Evolutionary conservation across 2,329 filamentous ascomycete species (phyloP).

Genomic region (Curvularia verruculosa): DNA sequence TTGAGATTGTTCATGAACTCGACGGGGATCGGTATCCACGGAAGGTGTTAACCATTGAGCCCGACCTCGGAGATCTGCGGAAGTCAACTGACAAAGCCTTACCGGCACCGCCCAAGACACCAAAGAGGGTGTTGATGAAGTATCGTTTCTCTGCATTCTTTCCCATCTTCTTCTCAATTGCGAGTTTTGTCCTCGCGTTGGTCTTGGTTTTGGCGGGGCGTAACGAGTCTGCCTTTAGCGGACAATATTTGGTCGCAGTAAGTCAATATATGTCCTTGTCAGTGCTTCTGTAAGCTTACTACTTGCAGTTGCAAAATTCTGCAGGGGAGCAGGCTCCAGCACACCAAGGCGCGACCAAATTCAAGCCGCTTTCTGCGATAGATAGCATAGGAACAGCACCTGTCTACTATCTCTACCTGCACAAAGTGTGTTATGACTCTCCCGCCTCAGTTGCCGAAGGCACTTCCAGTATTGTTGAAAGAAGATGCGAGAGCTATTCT

Average conservation of each 20-base stretch:
- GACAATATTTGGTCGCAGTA: conserved; percentile 29
- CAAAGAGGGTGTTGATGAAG: conserved; percentile 27
- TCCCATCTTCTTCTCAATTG: conserved; percentile 17
- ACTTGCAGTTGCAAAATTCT: background rate
- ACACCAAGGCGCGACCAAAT: background rate
- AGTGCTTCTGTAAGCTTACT: background rate
- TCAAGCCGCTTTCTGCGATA: no score
- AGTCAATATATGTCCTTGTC: background rate
- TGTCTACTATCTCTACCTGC: conserved; percentile 9
- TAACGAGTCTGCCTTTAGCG: conserved; percentile 16
- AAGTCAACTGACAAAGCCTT: conserved; percentile 28
- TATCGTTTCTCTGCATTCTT: conserved; percentile 30
- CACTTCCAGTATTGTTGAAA: background rate
- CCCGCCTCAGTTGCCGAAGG: background rate
- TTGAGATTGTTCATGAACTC: conserved; percentile 5
- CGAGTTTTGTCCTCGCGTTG: conserved; percentile 24
- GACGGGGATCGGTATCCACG: conserved; percentile 13
- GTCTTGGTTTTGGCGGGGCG: conserved; percentile 27
- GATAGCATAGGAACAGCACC: background rate
- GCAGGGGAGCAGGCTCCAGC: background rate
- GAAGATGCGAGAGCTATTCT: conserved; percentile 1
- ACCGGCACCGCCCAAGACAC: conserved; percentile 26
- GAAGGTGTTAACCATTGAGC: conserved; percentile 21
- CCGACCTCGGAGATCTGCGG: conserved; percentile 31
- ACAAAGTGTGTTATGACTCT: conserved; percentile 2